Evolutionary conservation across 2,329 filamentous ascomycete genomes (phyloP).

Genomic region (Aureobasidium sp.): DNA sequence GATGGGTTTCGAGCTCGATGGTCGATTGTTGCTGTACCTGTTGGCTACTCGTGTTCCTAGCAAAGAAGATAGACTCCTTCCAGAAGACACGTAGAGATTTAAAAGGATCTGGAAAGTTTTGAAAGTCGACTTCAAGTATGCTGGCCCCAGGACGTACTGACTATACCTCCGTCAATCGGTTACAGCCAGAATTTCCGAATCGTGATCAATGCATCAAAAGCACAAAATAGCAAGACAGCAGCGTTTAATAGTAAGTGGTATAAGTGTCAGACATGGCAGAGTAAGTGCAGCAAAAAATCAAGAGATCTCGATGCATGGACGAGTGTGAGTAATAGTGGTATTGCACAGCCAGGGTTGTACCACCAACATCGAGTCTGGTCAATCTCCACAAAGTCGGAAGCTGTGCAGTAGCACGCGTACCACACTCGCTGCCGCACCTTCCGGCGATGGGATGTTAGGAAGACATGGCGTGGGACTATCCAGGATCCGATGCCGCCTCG

Average conservation of each 20-base stretch:
- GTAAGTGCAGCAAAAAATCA: not conserved
- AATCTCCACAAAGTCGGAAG: no score
- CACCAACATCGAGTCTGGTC: not conserved
- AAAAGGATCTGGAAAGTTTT: not conserved
- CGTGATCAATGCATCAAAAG: not conserved
- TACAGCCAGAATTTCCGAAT: no score
- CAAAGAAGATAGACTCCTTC: not conserved
- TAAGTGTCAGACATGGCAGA: no score
- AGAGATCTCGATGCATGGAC: not conserved
- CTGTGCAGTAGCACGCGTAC: not conserved
- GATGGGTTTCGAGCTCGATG: not conserved
- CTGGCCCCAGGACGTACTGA: no score
- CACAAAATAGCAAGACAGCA: not conserved
- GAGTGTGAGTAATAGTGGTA: no score
- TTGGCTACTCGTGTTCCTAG: not conserved
- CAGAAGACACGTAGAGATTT: not conserved
- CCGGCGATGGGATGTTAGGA: not conserved
- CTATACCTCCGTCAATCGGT: no score
- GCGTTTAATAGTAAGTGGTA: not conserved
- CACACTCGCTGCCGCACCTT: not conserved
- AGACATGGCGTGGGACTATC: not conserved
- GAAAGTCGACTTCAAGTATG: not conserved
- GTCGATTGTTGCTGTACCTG: not conserved
- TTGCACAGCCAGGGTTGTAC: not conserved
- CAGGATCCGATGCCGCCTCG: constrained; percentile 1